Evolutionary conservation across 2,329 filamentous ascomycete species (phyloP), one percentile per base, ranked within the genome.

Genomic region (Aureobasidium sp.): DNA sequence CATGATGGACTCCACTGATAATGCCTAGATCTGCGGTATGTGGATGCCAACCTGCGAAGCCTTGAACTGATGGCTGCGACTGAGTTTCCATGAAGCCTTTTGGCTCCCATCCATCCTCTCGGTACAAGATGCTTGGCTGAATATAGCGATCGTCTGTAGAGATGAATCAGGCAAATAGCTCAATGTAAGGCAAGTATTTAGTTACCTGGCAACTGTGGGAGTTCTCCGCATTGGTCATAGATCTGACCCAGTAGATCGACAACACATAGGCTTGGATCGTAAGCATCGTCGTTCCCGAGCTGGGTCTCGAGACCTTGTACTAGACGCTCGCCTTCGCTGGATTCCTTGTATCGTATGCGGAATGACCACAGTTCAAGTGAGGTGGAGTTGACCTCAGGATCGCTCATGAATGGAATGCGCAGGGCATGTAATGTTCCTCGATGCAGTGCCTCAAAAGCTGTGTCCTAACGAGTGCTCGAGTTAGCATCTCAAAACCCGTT

Each of bases 351-450:
- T n/a, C 73, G 72, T 65, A 80, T 77, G 2, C 71, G 72, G 61
- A 79, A 79, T 1, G 73, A 77, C 64, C 79, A 80, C 5, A 71
- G 71, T 65, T 80, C 78, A 8, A 79, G 51, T 17, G 79, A 70
- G 0, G 67, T 55, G 29, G 72, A 64, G 22, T 71, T 70, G 52
- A 75, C 69, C 29, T 74, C 71, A 52, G 73, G 71, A 41, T 64
- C 44, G 14, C 49, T 39, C 12, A 61, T 27, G 34, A 80, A 70
- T 15, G 73, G 76, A 37, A 80, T 65, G 62, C 79, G 76, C 17
- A 80, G 63, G 1, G 72, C 72, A 39, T 74, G 70, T 8, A 80
- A 69, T 17, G 72, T 70, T 25, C 73, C 73, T 22, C 68, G 70
- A 44, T 71, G 67, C 4, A 80, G 66, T 12, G 76, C 77, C 27